Base-by-base conservation (phyloP, 2,329 filamentous ascomycete genomes). In the Alternaria alternata region DNA sequence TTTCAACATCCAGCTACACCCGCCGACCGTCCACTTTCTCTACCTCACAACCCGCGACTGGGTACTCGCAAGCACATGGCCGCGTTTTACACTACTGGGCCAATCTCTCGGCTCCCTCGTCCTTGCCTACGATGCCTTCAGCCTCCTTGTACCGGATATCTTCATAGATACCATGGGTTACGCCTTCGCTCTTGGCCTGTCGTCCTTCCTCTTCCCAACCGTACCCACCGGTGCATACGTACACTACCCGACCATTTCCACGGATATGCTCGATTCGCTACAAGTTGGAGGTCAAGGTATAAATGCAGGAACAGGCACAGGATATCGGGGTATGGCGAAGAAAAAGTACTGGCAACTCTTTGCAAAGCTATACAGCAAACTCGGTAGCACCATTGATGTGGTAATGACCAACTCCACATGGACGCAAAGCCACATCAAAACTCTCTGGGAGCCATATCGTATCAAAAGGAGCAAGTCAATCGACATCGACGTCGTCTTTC, bases 91-190 rank as follows among this genome's bases (percentile, higher is more conserved):
- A 0, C 87, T 99, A 5, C 84, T 97, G 4, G 94, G 94, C n/a
- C 95, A 99, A 78, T 96, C 93, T 3, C 75, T 98, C 4, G 95
- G 95, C 42, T 97, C 94, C 6, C 75, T 99, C 46, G 76, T 97
- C 28, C 84, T 99, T 54, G 94, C 91, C 26, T 95, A 92, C 84
- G 94, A 99, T 73, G 94, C 94, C 11, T 95, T 99, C 77, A 90
- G 88, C n/a, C 87, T 97, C 3, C 85, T 98, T 3, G 91, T 94
- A 0, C 95, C 95, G 0, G 95, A 99, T 77, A 86, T 98, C 53
- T 97, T 98, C 76, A 85, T 99, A 70, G 95, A 99, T 75, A 99
- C 95, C 2, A 97, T 99, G 94, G 95, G 95, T 63, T 99, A 97
- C 74, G 93, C 94, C 26, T 99, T 98, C 75, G 87, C 91, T 0